Evolutionary conservation across 2,329 filamentous ascomycete genomes (phyloP).

Genomic region (Paecilomyces niveus): DNA sequence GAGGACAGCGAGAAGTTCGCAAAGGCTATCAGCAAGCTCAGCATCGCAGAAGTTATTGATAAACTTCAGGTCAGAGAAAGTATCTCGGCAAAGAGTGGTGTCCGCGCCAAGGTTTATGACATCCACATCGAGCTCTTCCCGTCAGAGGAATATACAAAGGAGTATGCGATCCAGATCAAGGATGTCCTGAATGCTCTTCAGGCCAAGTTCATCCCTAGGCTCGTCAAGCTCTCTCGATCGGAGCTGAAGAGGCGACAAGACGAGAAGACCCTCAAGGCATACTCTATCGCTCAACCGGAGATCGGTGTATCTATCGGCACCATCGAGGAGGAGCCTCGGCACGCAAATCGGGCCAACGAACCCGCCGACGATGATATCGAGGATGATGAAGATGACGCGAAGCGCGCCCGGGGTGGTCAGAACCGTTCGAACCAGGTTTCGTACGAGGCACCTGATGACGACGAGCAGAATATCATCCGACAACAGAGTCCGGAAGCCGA

Average conservation of each 20-base stretch:
- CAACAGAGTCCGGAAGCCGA: conserved; percentile 53
- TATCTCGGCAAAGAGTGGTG: conserved; percentile 62
- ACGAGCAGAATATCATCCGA: conserved; percentile 73
- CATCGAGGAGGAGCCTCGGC: conserved; percentile 44
- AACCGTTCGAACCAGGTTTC: conserved; percentile 78
- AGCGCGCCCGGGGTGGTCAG: conserved; percentile 52
- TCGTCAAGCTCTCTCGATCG: conserved; percentile 63
- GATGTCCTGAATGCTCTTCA: conserved; percentile 80
- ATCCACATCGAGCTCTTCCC: conserved; percentile 80
- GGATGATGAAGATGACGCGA: conserved; percentile 68
- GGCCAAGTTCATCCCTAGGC: conserved; percentile 64
- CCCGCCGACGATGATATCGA: conserved; percentile 64
- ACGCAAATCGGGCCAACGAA: conserved; percentile 47
- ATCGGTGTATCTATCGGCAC: conserved; percentile 59
- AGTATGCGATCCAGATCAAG: conserved; percentile 72
- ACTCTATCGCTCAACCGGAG: conserved; percentile 66
- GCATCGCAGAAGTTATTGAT: conserved; percentile 76
- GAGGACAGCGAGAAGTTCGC: conserved; percentile 71
- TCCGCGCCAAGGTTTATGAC: conserved; percentile 76
- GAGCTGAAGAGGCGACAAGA: conserved; percentile 74
- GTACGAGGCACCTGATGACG: conserved; percentile 88
- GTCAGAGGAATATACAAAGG: conserved; percentile 70
- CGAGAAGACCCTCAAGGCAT: conserved; percentile 47
- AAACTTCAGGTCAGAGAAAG: conserved; percentile 73
- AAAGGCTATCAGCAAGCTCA: conserved; percentile 83